Evolutionary conservation across 306 rosid genomes (phyloP), one percentile per base, ranked within the genome.

Genomic region (Acacia acuminata): DNA sequence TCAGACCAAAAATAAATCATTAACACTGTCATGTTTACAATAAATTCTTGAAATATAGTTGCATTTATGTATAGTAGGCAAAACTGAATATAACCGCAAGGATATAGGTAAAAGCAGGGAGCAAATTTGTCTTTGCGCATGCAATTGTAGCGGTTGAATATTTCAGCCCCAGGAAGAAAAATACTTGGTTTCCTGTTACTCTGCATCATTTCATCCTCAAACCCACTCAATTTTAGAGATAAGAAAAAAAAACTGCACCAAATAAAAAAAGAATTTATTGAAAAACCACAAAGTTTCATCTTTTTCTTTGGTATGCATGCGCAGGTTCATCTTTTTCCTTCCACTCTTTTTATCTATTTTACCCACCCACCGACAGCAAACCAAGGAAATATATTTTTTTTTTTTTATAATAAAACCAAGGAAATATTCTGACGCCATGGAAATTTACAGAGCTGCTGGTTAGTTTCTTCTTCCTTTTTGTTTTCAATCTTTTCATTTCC

Each of bases 21-120:
- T n/a, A 25, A 61, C 5, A 63, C 38, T 63, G 38, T 30, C 47
- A 16, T 8, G 15, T 10, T 8, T 8, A 38, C 47, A 15, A 8
- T 17, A 4, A 68, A 68, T 4, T 38, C 24, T 10, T 3, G 11
- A 68, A 19, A 38, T 19, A 68, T 38, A 36, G 3, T 7, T 16
- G 10, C 0, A 67, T 8, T 38, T 20, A 22, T 68, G 20, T 77
- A 47, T 47, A 36, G 58, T 32, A 17, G 60, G 22, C 32, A 34
- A 53, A 91, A 97, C 94, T 87, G 87, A 82, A 94, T 78, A 94
- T 34, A 43, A 91, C 84, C 24, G 97, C 98, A 61, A 94, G 92
- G 81, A 92, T 19, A 66, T 91, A 87, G 47, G 98, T 94, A 84
- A 91, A 89, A 10, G 97, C 98, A 13, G 98, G 98, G 44, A 94